These are phyloP conservation scores for Collybia mongolica DNA, from an alignment of 768 basidiomycete species.

Conservation along the genomic window DNA sequence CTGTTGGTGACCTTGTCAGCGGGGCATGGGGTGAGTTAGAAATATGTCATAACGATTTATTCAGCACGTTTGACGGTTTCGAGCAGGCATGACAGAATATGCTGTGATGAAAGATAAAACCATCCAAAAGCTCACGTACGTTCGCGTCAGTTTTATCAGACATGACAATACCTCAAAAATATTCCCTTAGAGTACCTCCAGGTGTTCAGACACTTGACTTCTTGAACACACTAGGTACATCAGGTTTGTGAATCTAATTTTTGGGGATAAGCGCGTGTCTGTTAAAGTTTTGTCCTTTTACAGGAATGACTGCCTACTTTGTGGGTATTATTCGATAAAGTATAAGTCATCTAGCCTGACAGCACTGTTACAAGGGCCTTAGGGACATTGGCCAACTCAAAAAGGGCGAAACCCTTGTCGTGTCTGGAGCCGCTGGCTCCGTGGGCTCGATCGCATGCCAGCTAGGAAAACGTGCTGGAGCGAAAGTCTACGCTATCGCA, in stretches of 20 bases:
- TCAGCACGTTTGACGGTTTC: not conserved
- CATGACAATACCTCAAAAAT: too few relatives aligned
- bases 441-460: constrained; percentile 86
- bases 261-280: not conserved
- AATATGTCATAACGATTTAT: not conserved
- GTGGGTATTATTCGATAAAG: constrained; percentile 36
- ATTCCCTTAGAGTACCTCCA: constrained; percentile 43
- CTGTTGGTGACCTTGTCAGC: constrained; percentile 68
- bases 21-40: constrained; percentile 54
- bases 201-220: constrained; percentile 74
- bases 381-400: constrained; percentile 79
- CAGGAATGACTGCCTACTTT: constrained; percentile 89
- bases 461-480: constrained; percentile 75
- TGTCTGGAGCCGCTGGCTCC: constrained; percentile 89
- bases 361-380: constrained; percentile 56
- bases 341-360: not conserved
- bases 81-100: constrained; percentile 77
- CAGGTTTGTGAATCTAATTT: constrained; percentile 40
- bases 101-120: constrained; percentile 54
- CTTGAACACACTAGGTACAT: constrained; percentile 73
- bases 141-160: constrained; percentile 2
- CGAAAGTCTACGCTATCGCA: constrained; percentile 86
- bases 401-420: constrained; percentile 80
- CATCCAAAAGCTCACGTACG: constrained; percentile 57
- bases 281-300: not conserved